Base-by-base conservation (phyloP, 2,329 filamentous ascomycete species). In the Monilinia fructicola region DNA sequence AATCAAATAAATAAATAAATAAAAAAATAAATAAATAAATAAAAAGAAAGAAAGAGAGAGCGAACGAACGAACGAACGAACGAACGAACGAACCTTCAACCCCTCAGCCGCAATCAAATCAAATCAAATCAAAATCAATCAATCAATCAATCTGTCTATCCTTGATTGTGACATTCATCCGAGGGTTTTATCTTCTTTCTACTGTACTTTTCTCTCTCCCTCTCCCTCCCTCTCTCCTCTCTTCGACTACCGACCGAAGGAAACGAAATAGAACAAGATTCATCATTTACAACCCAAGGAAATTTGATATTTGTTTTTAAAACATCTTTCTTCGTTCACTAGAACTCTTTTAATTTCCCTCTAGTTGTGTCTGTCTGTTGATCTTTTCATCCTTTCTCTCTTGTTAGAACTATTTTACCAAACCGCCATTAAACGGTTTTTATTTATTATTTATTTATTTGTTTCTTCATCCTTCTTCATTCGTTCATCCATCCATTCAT, bases 381-480 rank as follows among this genome's bases (percentile, higher is more conserved):
- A 55, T 18, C 60, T 55, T 63, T 55, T 28, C 21, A 46, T 38
- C n/a, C 9, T 28, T 48, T 48, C 60, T 63, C 60, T 63, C 46
- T 50, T 35, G 9, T 35, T 35, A 35, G 6, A 35, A 35, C 31
- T 40, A 54, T 63, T 26, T 38, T 21, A 21, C 31, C 60, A 40
- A 59, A 10, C 60, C 46, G 46, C 46, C 11, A 54, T 40, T 28
- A 54, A 31, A 40, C 60, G 46, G 60, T 35, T 46, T n/a, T 7
- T 35, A 31, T 38, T 44, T 58, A 40, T 7, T 35, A 31, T 38
- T 44, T 58, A 40, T 44, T 60, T 53, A 42, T 52, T 40, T 16
- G 10, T 42, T 5, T 26, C 26, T 35, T 53, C 28, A 28, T 60
- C 16, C 59, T 23, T 44, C 61, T 28, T 55, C 40, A 35, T 35